These are phyloP conservation scores for Triticum monococcum DNA, from an alignment of 176 grass and related monocot species.

Conservation along the genomic window DNA sequence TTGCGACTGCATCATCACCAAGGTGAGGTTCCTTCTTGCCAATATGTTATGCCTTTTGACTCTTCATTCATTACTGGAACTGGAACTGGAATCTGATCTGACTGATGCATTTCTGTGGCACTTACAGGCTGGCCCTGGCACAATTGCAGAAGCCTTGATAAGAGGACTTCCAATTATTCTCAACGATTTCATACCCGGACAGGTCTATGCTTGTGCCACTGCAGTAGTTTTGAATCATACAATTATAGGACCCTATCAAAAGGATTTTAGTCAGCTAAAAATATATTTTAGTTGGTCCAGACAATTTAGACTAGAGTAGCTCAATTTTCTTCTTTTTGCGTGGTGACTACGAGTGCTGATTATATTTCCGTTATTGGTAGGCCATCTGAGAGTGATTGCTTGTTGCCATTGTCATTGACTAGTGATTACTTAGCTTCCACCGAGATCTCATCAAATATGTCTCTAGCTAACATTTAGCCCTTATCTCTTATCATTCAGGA, in stretches of 20 bases:
- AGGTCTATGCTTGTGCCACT: conserved; percentile 34
- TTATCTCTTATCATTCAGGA: conserved; percentile 40
- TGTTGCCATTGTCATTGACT: background rate
- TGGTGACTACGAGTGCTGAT: background rate
- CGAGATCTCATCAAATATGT: background rate
- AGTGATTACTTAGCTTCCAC: background rate
- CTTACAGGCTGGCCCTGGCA: conserved; percentile 84
- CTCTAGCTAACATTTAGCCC: background rate
- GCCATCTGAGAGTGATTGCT: background rate
- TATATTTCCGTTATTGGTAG: background rate
- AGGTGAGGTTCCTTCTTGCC: conserved; percentile 27
- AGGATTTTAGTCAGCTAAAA: background rate
- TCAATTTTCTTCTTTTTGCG: background rate
- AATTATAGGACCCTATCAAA: background rate
- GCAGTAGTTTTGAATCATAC: background rate
- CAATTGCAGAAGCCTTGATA: conserved; percentile 86
- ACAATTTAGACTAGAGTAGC: background rate
- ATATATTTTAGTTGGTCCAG: too few relatives aligned
- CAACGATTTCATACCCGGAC: conserved; percentile 89
- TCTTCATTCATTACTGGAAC: background rate
- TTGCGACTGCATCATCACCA: conserved; percentile 93
- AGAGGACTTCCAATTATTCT: conserved; percentile 80
- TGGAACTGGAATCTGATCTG: background rate
- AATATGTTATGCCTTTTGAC: background rate
- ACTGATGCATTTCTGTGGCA: background rate